Evolutionary conservation across 495 filamentous ascomycete species (phyloP).

Genomic region (Talaromyces adpressus): DNA sequence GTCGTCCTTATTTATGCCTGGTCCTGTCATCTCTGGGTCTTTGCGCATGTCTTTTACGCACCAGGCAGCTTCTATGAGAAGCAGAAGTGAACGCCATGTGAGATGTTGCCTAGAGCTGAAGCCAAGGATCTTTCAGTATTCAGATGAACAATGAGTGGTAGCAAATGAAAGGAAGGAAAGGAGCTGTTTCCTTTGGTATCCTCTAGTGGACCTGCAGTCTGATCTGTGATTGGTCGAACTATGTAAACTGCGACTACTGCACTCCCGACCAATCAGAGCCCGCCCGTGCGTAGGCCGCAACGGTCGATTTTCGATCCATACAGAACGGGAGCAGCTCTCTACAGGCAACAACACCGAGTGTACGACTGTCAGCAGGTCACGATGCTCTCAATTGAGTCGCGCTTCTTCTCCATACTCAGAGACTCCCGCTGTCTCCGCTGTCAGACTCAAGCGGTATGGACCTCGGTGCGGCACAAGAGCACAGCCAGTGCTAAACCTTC

Average conservation of each 20-base stretch:
- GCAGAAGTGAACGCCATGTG: neutral
- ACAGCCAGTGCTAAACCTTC: slow-evolving; percentile 5
- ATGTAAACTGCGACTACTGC: neutral
- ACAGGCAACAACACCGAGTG: neutral
- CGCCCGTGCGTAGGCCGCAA: neutral
- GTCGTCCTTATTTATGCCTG: neutral
- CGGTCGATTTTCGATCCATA: neutral
- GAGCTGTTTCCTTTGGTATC: neutral
- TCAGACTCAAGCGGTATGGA: slow-evolving; percentile 26
- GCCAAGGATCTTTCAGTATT: neutral
- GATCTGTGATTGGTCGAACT: neutral
- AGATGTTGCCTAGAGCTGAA: neutral
- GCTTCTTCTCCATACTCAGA: slow-evolving; percentile 16
- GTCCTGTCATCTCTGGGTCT: neutral
- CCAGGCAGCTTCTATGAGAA: neutral
- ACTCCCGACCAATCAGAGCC: neutral
- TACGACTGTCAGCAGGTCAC: neutral
- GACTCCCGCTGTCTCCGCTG: slow-evolving; percentile 32
- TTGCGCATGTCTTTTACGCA: neutral
- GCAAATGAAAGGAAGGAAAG: neutral
- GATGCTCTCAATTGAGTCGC: slow-evolving; percentile 3
- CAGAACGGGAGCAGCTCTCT: neutral
- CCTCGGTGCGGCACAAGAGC: slow-evolving; percentile 17
- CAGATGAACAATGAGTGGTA: slow-evolving; percentile 1
- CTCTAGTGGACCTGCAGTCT: neutral